Evolutionary conservation across 1,284 basidiomycete species (phyloP), one percentile per base, ranked within the genome.

Genomic region (Sporisorium sorghi): DNA sequence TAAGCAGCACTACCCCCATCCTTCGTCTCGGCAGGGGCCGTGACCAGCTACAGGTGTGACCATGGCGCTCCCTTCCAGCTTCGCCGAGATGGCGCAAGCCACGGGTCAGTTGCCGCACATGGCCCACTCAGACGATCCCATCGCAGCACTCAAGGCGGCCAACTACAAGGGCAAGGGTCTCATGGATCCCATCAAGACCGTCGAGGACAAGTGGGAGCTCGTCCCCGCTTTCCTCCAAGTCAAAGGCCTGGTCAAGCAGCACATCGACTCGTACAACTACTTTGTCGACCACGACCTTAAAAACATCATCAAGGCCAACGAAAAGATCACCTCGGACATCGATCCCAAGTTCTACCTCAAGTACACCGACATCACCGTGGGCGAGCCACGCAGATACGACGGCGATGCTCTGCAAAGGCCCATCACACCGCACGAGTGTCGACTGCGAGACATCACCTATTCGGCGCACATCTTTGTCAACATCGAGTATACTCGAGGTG

Each of bases 221-320:
- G 56, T 84, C 23, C 83, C 82, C 23, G 83, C 83, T 32, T 84
- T 80, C 53, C 60, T 84, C 17, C 80, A 84, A 52, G 82, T 83
- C 58, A 84, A 84, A 53, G 83, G 83, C 30, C 70, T 84, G 15
- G 83, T 84, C 69, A 99, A 99, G 87, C 97, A 99, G 85, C 97
- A 99, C 84, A 93, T 99, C 79, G 97, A 99, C 86, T 98, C 95
- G 10, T 99, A 97, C 90, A 99, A 99, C 87, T 97, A 98, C 86
- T 99, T 99, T 85, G 93, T 99, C 80, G 93, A 99, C 82, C 91
- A 93, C 39, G 82, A 81, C 54, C 78, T 84, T 58, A 96, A 95
- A 85, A 96, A 96, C 79, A 98, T 99, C 80, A 90, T 85, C 58
- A 79, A 81, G 53, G 78, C 78, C 28, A 83, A 83, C 64, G 79